A percentile compares a stretch with the other conserved stretches of the same genome.
Conservation (phyloP, 768 basidiomycete genomes). For the Mycena chlorophos region DNA sequence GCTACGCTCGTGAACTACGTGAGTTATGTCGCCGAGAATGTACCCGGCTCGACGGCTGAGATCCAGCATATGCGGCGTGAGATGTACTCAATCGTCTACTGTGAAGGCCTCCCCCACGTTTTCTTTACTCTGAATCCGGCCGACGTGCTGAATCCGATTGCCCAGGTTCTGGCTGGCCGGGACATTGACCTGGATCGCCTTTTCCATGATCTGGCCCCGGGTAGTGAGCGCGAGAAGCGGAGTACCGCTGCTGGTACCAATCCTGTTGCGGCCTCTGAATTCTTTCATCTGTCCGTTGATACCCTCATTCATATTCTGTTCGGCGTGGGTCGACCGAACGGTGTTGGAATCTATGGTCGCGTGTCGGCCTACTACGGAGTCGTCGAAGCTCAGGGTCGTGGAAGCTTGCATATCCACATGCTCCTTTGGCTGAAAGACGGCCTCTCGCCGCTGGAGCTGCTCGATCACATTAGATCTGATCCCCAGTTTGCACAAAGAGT, state of each 20-base stretch:
- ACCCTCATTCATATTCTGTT: constrained; percentile 27
- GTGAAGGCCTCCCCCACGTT: constrained; percentile 19
- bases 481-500: constrained; percentile 1
- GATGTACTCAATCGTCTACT: constrained; percentile 11
- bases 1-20: constrained; percentile 16
- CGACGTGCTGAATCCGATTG: constrained; percentile 23
- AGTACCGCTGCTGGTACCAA: background rate
- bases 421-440: constrained; percentile 23
- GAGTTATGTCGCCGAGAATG: constrained; percentile 19
- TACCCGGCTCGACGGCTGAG: constrained; percentile 21
- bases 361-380: constrained; percentile 23
- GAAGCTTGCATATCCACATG: constrained; percentile 30
- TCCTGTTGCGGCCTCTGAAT: constrained; percentile 25
- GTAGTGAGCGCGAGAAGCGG: background rate
- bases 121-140: constrained; percentile 23
- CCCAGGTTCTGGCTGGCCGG: constrained; percentile 20
- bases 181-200: constrained; percentile 23
- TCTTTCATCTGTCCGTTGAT: constrained; percentile 30
- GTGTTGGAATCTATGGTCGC: constrained; percentile 27
- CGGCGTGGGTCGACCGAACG: constrained; percentile 6
- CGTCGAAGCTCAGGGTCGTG: constrained; percentile 27
- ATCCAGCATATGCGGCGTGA: constrained; percentile 20
- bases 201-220: constrained; percentile 7
- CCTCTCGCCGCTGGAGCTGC: constrained; percentile 7
- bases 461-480: constrained; percentile 2